Evolutionary conservation across 2,329 filamentous ascomycete genomes (phyloP).

Genomic region (Hypoxylon sp.): DNA sequence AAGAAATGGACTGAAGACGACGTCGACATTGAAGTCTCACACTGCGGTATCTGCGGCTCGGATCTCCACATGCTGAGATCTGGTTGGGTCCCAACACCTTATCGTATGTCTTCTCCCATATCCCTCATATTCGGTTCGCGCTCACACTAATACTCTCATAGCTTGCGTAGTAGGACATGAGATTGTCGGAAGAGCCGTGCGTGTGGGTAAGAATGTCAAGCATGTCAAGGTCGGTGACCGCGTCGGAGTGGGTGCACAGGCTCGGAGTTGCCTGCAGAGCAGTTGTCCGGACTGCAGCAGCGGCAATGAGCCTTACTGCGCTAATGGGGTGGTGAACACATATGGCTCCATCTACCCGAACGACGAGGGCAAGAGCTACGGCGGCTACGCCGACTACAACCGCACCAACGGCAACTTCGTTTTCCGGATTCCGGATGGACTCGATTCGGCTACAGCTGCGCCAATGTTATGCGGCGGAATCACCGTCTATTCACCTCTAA

Average conservation of each 20-base stretch:
- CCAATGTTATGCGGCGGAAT: constrained; percentile 79
- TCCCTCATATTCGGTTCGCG: constrained; percentile 15
- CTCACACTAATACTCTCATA: constrained; percentile 39
- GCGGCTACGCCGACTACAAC: constrained; percentile 61
- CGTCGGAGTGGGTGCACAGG: constrained; percentile 68
- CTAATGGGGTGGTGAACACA: constrained; percentile 59
- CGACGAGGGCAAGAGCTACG: constrained; percentile 69
- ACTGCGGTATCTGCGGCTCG: constrained; percentile 75
- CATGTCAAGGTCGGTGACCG: constrained; percentile 55
- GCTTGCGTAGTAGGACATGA: constrained; percentile 73
- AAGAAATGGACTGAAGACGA: constrained; percentile 76
- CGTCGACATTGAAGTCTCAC: constrained; percentile 73
- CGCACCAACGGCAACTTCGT: constrained; percentile 60
- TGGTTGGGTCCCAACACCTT: constrained; percentile 61
- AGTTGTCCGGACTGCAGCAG: constrained; percentile 58
- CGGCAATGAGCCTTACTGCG: constrained; percentile 60
- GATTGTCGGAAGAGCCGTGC: constrained; percentile 70
- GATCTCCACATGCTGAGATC: constrained; percentile 70
- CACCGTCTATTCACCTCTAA: constrained; percentile 74
- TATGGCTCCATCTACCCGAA: constrained; percentile 65
- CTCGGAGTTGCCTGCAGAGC: constrained; percentile 63
- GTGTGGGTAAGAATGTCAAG: constrained; percentile 70
- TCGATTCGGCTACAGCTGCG: constrained; percentile 59
- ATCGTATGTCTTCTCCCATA: constrained; percentile 51
- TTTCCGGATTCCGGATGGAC: constrained; percentile 59